Conservation (phyloP, 1,284 basidiomycete species). For the Papiliotrema terrestris region DNA sequence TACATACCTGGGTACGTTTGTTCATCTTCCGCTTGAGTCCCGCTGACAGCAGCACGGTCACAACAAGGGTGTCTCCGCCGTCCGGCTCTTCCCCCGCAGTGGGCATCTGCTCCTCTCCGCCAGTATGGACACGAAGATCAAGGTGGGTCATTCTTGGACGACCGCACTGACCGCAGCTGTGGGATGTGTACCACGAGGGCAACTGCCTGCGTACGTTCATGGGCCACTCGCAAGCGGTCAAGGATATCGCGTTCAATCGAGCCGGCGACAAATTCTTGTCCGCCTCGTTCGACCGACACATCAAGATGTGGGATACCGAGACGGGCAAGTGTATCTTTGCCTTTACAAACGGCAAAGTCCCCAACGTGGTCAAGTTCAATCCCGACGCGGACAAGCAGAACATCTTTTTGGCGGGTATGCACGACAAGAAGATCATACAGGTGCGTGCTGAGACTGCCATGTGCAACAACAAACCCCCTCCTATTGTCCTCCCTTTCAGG, state of each 20-base stretch:
- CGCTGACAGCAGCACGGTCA: constrained; percentile 68
- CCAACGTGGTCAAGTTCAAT: constrained; percentile 91
- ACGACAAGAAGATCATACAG: constrained; percentile 98
- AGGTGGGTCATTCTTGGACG: constrained; percentile 56
- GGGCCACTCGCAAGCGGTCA: constrained; percentile 94
- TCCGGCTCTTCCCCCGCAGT: constrained; percentile 86
- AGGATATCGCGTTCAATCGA: constrained; percentile 92
- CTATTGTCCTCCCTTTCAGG: too few species aligned
- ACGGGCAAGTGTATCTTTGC: constrained; percentile 90
- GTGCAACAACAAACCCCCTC: too few species aligned
- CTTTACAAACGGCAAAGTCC: constrained; percentile 94
- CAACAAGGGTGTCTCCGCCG: constrained; percentile 90
- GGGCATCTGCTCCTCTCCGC: constrained; percentile 90
- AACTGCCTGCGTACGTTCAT: constrained; percentile 96
- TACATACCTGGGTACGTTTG: constrained; percentile 72
- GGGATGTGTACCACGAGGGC: constrained; percentile 96
- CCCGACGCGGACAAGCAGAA: constrained; percentile 95
- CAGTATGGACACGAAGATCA: constrained; percentile 98
- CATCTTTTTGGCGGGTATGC: constrained; percentile 97
- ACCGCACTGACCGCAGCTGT: constrained; percentile 61
- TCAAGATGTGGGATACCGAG: constrained; percentile 99
- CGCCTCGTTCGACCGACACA: constrained; percentile 89
- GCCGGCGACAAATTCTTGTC: constrained; percentile 87
- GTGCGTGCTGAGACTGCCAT: constrained; percentile 53
- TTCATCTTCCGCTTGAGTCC: neutral